Base-by-base conservation (phyloP, 306 rosid species). In the Cicer arietinum region DNA sequence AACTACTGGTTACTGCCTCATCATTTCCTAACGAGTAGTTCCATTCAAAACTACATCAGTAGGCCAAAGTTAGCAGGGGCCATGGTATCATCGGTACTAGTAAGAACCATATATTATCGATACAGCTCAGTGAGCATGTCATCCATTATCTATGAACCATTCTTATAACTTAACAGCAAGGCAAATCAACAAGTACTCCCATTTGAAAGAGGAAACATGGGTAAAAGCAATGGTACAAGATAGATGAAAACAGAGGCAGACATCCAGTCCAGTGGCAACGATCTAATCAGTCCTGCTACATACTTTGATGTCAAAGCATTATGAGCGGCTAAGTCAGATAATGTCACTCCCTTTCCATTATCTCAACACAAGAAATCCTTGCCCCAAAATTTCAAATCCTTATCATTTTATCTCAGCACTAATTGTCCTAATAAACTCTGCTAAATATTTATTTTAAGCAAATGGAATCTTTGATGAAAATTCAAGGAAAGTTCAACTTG, bases 391-490 rank as follows among this genome's bases (percentile, higher is more conserved):
- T 48, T 48, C 9, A 58, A 37, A 67, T 67, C 79, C 57, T 20
- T 44, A 10, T 39, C 7, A 46, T 22, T 62, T 78, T 10, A 42
- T 42, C 56, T 10, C 45, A 50, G 41, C 50, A 51, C 40, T 60
- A 51, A 25, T 45, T 37, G 22, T 78, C 72, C 57, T 50, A 62
- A 70, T 71, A 63, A 60, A 62, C 65, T 70, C 58, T 46, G 45
- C 62, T 0, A 69, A 13, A 77, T 14, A 58, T 46, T 16, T 18
- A 8, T 22, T 20, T 4, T 0, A 67, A 17, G 43, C 1, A 22
- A 22, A 22, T 22, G 30, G 30, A 22, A 3, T 1, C 30, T 57
- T 57, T 11, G 51, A 63, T 40, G 47, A 7, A 60, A 64, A 44
- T 63, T 35, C 16, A 79, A 47, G 25, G 10, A 69, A 71, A 48